These are phyloP conservation scores for Globomyces pollinis-pini DNA, from an alignment of 192 early-diverging fungal species.

Conservation along the genomic window DNA sequence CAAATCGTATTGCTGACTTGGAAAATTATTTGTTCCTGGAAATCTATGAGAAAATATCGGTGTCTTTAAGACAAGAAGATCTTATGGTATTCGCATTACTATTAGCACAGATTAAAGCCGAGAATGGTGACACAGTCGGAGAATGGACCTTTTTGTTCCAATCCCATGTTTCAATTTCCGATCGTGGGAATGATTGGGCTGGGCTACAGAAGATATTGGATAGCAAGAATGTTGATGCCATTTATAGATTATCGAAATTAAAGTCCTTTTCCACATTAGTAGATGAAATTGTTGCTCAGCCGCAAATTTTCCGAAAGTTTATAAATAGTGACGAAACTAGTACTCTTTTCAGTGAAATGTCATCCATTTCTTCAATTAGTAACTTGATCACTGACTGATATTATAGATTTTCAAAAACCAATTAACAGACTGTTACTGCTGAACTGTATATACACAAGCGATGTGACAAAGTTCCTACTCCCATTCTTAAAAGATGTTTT, in stretches of 20 bases:
- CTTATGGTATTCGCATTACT: slow-evolving; percentile 83
- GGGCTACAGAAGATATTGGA: too few species aligned
- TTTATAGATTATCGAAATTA: too few species aligned
- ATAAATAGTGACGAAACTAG: too few species aligned
- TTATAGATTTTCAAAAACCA: slow-evolving; percentile 18
- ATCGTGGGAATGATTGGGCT: too few species aligned
- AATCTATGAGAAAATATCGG: slow-evolving; percentile 69
- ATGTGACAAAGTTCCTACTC: slow-evolving; percentile 47
- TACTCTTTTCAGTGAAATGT: too few species aligned
- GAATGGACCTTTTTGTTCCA: slow-evolving; percentile 4
- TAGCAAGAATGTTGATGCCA: too few species aligned
- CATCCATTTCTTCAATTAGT: too few species aligned
- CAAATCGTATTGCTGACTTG: slow-evolving; percentile 23
- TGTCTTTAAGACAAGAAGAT: slow-evolving; percentile 85
- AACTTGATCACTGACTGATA: too few species aligned
- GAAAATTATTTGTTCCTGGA: slow-evolving; percentile 75
- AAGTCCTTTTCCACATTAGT: too few species aligned
- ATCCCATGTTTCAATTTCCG: too few species aligned
- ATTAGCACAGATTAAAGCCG: slow-evolving; percentile 79
- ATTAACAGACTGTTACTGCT: slow-evolving; percentile 75
- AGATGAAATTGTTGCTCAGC: too few species aligned
- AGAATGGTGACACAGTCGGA: slow-evolving; percentile 32
- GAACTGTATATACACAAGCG: slow-evolving; percentile 83
- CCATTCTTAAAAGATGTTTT: slow-evolving; percentile 62
- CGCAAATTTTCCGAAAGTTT: too few species aligned